A percentile compares a stretch with the other conserved stretches of the same genome.
phyloP scores from a whole-genome alignment of 1,284 basidiomycete genomes.

The Jaminaea rosea region DNA sequence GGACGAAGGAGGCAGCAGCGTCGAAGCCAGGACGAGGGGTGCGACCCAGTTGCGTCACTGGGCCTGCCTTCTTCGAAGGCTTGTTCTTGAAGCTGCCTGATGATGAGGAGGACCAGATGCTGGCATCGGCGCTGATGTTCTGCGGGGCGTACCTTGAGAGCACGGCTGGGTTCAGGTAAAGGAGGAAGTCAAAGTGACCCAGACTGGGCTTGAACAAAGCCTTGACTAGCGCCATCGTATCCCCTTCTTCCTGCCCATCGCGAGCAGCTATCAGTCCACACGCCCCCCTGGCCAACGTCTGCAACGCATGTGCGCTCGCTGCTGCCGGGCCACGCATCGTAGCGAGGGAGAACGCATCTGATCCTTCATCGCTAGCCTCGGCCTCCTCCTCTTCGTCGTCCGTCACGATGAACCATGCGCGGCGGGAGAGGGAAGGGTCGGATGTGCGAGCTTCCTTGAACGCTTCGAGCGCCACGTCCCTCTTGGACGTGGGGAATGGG shows the following conservation, averaged over 20 bases:
- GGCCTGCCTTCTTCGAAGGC: slow-evolving; percentile 10
- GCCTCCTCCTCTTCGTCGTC: slow-evolving; percentile 69
- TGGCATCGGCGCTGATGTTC: slow-evolving; percentile 35
- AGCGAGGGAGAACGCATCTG: too few relatives aligned
- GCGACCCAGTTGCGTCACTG: slow-evolving; percentile 5
- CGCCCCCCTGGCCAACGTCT: slow-evolving; percentile 26
- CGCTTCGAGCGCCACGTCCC: slow-evolving; percentile 57
- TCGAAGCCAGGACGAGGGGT: slow-evolving; percentile 56
- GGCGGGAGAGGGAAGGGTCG: slow-evolving; percentile 48
- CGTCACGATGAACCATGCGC: slow-evolving; percentile 66
- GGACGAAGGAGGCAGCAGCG: slow-evolving; percentile 62
- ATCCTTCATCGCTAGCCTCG: too few relatives aligned
- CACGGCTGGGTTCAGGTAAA: slow-evolving; percentile 61
- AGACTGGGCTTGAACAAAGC: slow-evolving; percentile 73
- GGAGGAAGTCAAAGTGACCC: slow-evolving; percentile 73
- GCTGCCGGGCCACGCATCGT: slow-evolving; percentile 22
- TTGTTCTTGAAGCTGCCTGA: background rate
- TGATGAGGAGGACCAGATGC: background rate
- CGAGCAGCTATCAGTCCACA: slow-evolving; percentile 16
- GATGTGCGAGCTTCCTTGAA: slow-evolving; percentile 48
- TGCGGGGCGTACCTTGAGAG: slow-evolving; percentile 65
- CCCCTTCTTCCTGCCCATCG: too few relatives aligned
- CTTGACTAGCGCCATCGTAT: too few relatives aligned
- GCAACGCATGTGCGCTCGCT: slow-evolving; percentile 31
- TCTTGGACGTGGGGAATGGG: slow-evolving; percentile 50